Percentiles rank a stretch among this genome's conserved stretches.
phyloP scores from a whole-genome alignment of 257 asterid genomes.

The Linderniella brevidens region DNA sequence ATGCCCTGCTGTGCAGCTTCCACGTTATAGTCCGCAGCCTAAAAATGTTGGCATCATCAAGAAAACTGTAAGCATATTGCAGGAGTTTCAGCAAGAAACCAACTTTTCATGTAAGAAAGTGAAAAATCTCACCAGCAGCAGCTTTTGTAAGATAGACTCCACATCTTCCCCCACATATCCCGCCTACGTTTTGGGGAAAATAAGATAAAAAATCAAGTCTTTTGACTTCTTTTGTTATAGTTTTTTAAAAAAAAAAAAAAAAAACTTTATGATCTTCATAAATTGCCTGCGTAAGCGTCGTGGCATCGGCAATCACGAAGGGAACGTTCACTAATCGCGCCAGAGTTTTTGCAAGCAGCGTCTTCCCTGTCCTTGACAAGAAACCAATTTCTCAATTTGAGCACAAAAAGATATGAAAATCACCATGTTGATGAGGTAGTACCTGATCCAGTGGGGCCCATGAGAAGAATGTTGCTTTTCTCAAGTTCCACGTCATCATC shows the following conservation, averaged over 20 bases:
- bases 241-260: too few species aligned
- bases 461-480: too few species aligned
- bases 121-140: slow-evolving; percentile 39
- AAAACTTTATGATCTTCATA: background rate
- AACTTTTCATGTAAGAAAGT: too few species aligned
- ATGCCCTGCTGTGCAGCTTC: slow-evolving; percentile 96
- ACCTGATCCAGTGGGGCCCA: too few species aligned
- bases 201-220: slow-evolving; percentile 2
- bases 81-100: too few species aligned
- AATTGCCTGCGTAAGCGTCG: slow-evolving; percentile 91
- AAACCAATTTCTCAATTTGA: slow-evolving; percentile 10
- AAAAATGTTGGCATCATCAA: slow-evolving; percentile 8
- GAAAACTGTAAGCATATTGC: too few species aligned
- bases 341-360: slow-evolving; percentile 91
- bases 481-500: too few species aligned
- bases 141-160: slow-evolving; percentile 87
- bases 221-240: background rate
- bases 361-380: slow-evolving; percentile 94
- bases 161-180: slow-evolving; percentile 98
- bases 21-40: slow-evolving; percentile 92
- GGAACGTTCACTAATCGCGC: slow-evolving; percentile 95
- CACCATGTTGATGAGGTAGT: too few species aligned
- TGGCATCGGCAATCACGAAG: slow-evolving; percentile 92
- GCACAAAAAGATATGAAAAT: too few species aligned
- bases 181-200: slow-evolving; percentile 64